Evolutionary conservation across 495 filamentous ascomycete species (phyloP).

Genomic region (Friedmanniomyces simplex): DNA sequence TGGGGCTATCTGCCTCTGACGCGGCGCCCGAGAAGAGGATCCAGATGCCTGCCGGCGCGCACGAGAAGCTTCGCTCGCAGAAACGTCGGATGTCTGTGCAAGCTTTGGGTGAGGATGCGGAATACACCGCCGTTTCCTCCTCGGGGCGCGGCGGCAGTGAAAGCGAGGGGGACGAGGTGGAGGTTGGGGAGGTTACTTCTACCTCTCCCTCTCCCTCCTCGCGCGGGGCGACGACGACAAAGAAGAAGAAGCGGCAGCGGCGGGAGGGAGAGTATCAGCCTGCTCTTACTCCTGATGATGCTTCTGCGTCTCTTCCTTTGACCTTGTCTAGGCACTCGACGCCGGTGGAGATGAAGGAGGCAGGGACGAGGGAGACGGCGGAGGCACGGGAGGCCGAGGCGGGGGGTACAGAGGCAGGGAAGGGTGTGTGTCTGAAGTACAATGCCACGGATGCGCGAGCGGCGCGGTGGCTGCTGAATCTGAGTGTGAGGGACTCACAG

Average conservation of each 20-base stretch:
- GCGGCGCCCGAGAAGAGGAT: neutral
- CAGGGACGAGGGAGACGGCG: constrained; percentile 1
- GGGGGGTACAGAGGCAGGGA: too few species aligned
- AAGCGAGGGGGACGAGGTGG: neutral
- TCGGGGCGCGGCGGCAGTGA: neutral
- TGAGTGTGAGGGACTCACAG: constrained; percentile 4
- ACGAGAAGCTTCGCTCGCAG: constrained; percentile 7
- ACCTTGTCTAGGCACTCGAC: too few species aligned
- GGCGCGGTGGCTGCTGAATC: constrained; percentile 10
- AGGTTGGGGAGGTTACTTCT: too few species aligned
- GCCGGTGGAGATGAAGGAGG: neutral
- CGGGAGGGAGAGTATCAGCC: too few species aligned
- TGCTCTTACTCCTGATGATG: too few species aligned
- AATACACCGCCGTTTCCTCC: neutral
- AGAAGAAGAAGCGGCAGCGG: neutral
- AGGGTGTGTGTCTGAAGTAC: too few species aligned
- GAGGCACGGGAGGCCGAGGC: too few species aligned
- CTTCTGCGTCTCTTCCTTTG: too few species aligned
- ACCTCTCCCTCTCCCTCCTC: too few species aligned
- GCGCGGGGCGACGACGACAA: too few species aligned
- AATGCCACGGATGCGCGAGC: constrained; percentile 6
- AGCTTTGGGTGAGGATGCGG: neutral
- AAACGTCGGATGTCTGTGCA: constrained; percentile 7
- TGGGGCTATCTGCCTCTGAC: neutral
- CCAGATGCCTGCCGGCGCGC: neutral